A percentile compares a stretch with the other conserved stretches of the same genome.
These are phyloP conservation scores for Paecilomyces formosus DNA, from an alignment of 2,329 filamentous ascomycete species.

Conservation along the genomic window DNA sequence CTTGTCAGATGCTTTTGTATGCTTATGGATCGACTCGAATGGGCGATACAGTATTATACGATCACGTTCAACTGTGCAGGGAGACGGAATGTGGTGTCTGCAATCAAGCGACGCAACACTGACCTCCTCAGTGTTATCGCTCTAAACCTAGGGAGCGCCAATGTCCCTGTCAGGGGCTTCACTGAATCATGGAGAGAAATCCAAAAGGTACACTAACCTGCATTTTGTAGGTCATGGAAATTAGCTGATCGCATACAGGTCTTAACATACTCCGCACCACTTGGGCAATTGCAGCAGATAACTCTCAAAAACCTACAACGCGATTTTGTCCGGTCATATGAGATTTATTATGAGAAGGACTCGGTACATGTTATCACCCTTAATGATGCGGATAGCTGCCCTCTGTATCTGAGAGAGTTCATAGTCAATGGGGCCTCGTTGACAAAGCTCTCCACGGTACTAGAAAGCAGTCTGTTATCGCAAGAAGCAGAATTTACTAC, in stretches of 20 bases:
- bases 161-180: slow-evolving; percentile 3
- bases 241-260: background rate
- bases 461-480: background rate
- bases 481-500: background rate
- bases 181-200: background rate
- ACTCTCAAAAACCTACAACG: slow-evolving; percentile 3
- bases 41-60: background rate
- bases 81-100: background rate
- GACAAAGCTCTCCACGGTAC: slow-evolving; percentile 1
- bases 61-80: slow-evolving; percentile 3
- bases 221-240: background rate
- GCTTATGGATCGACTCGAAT: slow-evolving; percentile 4
- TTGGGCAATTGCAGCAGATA: background rate
- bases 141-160: slow-evolving; percentile 7
- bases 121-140: slow-evolving; percentile 6
- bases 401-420: slow-evolving; percentile 1
- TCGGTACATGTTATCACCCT: slow-evolving; percentile 7
- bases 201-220: slow-evolving; percentile 3
- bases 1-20: slow-evolving; percentile 2
- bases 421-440: background rate
- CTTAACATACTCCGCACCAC: background rate
- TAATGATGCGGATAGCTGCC: slow-evolving; percentile 4
- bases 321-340: slow-evolving; percentile 4
- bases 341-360: slow-evolving; percentile 7
- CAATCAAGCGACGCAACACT: slow-evolving; percentile 6